A percentile compares a stretch with the other conserved stretches of the same genome.
These are phyloP conservation scores for Boletus huronensis DNA, from an alignment of 768 basidiomycete species.

Conservation along the genomic window DNA sequence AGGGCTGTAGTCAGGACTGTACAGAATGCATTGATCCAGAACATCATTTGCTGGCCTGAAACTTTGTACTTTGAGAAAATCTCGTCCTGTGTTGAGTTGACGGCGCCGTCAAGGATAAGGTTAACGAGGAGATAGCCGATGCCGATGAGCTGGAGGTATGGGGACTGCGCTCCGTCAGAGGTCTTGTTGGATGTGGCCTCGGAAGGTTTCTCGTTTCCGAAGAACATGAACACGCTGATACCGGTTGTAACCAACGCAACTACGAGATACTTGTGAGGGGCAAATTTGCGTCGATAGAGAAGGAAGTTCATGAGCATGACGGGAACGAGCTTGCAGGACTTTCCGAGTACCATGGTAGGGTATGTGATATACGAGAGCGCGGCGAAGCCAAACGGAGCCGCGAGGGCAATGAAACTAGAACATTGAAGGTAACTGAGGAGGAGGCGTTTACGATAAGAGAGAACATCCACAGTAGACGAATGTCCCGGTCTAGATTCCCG, in stretches of 20 bases:
- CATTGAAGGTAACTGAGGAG: slow-evolving; percentile 78
- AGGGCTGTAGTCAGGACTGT: slow-evolving; percentile 69
- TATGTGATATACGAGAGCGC: slow-evolving; percentile 95
- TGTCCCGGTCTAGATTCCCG: slow-evolving; percentile 25
- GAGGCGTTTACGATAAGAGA: slow-evolving; percentile 45
- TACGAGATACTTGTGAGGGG: slow-evolving; percentile 92
- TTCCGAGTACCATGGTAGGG: slow-evolving; percentile 98
- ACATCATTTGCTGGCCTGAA: slow-evolving; percentile 98
- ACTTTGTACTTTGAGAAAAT: slow-evolving; percentile 77
- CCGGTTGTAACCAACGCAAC: slow-evolving; percentile 89
- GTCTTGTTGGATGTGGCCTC: slow-evolving; percentile 35
- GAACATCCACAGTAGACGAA: slow-evolving; percentile 25
- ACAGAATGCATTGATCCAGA: slow-evolving; percentile 91
- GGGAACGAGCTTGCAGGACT: slow-evolving; percentile 98
- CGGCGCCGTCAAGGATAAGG: slow-evolving; percentile 86
- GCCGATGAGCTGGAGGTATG: slow-evolving; percentile 66
- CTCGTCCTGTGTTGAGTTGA: slow-evolving; percentile 96
- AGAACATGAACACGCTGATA: slow-evolving; percentile 92
- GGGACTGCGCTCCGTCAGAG: slow-evolving; percentile 25
- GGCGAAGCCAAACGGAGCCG: slow-evolving; percentile 95
- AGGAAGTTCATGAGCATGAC: slow-evolving; percentile 98
- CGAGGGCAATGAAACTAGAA: slow-evolving; percentile 81
- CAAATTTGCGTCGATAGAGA: slow-evolving; percentile 89
- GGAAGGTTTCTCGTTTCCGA: slow-evolving; percentile 57
- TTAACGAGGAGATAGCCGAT: slow-evolving; percentile 78